Base-by-base conservation (phyloP, 352 stramenopile species). In the Globisporangium ultimum region DNA sequence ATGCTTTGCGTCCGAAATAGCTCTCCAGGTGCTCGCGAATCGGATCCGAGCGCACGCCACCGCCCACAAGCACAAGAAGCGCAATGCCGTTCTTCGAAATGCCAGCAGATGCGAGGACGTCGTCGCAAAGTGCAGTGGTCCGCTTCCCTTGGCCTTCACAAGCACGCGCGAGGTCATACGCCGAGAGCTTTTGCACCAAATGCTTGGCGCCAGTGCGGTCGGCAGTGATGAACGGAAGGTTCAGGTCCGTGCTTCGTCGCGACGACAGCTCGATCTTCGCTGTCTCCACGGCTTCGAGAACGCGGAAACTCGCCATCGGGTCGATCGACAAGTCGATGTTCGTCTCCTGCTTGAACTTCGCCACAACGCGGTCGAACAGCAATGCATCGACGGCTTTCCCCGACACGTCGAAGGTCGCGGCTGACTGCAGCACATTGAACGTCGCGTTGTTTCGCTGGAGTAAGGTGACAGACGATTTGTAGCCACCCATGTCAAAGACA, bases 191-290 rank as follows among this genome's bases (percentile, higher is more conserved):
- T 42, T 89, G 82, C 17, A 89, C 73, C 22, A 90, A 67, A 53
- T 92, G 82, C 54, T 89, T 90, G 42, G 78, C 82, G 2, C 82
- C 82, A 0, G 70, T 87, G 20, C 66, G 64, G 55, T 92, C 74
- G 2, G 82, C 82, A 0, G 82, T 91, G 62, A 91, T 89, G 60
- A 91, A 91, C 45, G 82, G 82, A 0, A 92, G 67, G 58, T 92
- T 88, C 42, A 90, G 72, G 28, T 89, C 80, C 2, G 76, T 89
- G 55, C 61, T 80, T 20, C 54, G 54, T 1, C 72, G 71, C 42
- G 64, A 78, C 17, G 78, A 88, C 13, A 92, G 65, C 59, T 92
- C 82, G 21, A 79, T 76, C 64, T 92, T 92, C 11, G 82, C 82
- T n/a, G 71, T 55, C 47, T 92, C 78, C 0, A 87, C 78, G 6